phyloP scores from a whole-genome alignment of 2,329 filamentous ascomycete genomes.

The Fusarium sp. region DNA sequence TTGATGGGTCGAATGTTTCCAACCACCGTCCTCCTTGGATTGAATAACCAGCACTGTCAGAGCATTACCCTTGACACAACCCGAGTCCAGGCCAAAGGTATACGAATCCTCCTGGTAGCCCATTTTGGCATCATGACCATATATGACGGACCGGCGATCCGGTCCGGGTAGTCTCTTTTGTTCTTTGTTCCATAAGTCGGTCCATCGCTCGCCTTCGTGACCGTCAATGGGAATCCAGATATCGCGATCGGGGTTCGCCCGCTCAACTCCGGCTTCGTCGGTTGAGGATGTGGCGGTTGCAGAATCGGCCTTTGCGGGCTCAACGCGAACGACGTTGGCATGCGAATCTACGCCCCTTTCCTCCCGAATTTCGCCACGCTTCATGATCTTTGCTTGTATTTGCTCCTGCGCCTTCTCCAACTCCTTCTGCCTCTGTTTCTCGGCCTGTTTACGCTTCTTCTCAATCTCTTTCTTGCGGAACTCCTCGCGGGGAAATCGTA shows the following conservation, averaged over 20 bases:
- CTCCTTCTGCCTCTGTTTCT: conserved; percentile 33
- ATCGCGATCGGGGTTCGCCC: conserved; percentile 43
- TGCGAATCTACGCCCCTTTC: background rate
- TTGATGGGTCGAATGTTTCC: conserved; percentile 53
- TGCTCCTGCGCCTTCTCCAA: conserved; percentile 30
- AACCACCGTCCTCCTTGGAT: conserved; percentile 48
- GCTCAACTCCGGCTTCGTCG: conserved; percentile 11
- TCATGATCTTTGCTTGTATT: conserved; percentile 8
- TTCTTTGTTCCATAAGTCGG: conserved; percentile 66
- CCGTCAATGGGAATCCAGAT: conserved; percentile 52
- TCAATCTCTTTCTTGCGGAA: conserved; percentile 50
- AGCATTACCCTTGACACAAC: conserved; percentile 78
- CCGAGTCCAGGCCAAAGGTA: conserved; percentile 85
- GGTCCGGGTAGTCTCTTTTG: conserved; percentile 51
- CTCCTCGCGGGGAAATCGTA: conserved; percentile 63
- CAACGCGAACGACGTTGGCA: conserved; percentile 15
- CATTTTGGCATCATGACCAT: conserved; percentile 83
- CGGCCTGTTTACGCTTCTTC: conserved; percentile 38
- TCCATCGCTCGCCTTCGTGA: conserved; percentile 71
- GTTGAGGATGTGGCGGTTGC: background rate
- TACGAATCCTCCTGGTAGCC: conserved; percentile 71
- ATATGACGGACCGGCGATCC: conserved; percentile 74
- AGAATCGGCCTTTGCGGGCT: conserved; percentile 3
- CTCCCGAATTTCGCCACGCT: conserved; percentile 7
- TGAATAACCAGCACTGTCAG: conserved; percentile 82